These are phyloP conservation scores for Calonectria multiphialidica DNA, from an alignment of 2,329 filamentous ascomycete species.

Conservation along the genomic window DNA sequence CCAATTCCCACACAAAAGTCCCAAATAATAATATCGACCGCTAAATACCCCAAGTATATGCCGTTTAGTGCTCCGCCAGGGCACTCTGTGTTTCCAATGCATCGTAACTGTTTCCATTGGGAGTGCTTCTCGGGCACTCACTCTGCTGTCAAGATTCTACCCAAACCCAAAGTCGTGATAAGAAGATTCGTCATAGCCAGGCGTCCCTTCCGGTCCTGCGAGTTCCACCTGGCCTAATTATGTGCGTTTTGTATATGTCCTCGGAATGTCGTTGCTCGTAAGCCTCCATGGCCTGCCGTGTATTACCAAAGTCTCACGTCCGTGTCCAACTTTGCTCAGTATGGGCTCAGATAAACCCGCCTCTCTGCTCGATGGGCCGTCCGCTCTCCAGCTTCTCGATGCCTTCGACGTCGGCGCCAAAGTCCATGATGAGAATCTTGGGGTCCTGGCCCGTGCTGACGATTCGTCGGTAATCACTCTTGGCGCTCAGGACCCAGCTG, in stretches of 20 bases:
- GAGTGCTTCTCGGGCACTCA: constrained; percentile 25
- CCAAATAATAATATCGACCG: constrained; percentile 12
- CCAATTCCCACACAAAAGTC: constrained; percentile 23
- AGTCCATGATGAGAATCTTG: constrained; percentile 93
- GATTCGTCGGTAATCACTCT: constrained; percentile 94
- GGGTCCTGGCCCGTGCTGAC: constrained; percentile 96
- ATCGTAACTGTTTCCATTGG: constrained; percentile 22
- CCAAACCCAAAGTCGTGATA: constrained; percentile 37
- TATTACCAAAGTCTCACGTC: constrained; percentile 1
- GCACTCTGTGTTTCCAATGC: constrained; percentile 34
- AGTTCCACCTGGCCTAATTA: constrained; percentile 18
- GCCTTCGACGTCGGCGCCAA: constrained; percentile 73
- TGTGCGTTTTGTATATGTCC: constrained; percentile 15
- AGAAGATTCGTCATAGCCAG: constrained; percentile 28
- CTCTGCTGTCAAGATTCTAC: constrained; percentile 29
- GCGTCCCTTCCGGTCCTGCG: constrained; percentile 21
- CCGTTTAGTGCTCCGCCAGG: constrained; percentile 37
- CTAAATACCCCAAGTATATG: constrained; percentile 24
- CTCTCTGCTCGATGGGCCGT: constrained; percentile 27
- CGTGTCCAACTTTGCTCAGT: not conserved
- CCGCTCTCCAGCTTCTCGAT: constrained; percentile 69
- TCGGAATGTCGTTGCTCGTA: constrained; percentile 20
- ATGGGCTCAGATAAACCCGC: constrained; percentile 43
- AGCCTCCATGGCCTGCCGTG: not conserved
- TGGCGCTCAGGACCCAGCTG: constrained; percentile 96